Conservation (phyloP, 148 eudicot genomes). For the Rhododendron molle region DNA sequence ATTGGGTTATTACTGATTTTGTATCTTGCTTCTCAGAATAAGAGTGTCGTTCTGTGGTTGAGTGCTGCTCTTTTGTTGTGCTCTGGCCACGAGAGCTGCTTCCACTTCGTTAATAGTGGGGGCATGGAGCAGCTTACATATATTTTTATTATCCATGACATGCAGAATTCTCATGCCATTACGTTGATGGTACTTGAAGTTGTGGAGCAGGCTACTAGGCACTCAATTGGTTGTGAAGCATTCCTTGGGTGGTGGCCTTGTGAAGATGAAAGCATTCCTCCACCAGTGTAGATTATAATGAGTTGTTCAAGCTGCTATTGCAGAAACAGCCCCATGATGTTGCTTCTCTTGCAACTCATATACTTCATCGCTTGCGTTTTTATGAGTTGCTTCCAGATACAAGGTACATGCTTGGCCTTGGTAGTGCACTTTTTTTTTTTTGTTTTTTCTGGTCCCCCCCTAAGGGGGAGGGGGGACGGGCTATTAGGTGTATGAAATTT, state of each 20-base stretch:
- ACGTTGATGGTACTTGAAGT: slow-evolving; percentile 76
- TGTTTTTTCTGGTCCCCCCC: too few relatives aligned
- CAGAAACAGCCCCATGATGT: slow-evolving; percentile 80
- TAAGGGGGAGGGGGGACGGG: neutral
- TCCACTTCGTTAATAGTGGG: slow-evolving; percentile 76
- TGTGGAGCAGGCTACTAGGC: slow-evolving; percentile 82
- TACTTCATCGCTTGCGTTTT: slow-evolving; percentile 80
- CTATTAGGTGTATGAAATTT: neutral
- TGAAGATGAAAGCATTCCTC: slow-evolving; percentile 73
- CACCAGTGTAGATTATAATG: slow-evolving; percentile 80
- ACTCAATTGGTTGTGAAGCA: slow-evolving; percentile 93
- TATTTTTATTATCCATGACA: slow-evolving; percentile 40
- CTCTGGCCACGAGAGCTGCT: slow-evolving; percentile 83
- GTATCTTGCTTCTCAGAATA: slow-evolving; percentile 41
- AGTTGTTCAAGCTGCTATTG: slow-evolving; percentile 73
- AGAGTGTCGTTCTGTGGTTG: slow-evolving; percentile 64
- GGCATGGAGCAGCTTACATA: slow-evolving; percentile 73
- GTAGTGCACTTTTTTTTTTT: neutral
- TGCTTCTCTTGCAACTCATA: slow-evolving; percentile 73
- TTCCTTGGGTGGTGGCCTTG: slow-evolving; percentile 98
- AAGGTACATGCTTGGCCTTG: slow-evolving; percentile 53
- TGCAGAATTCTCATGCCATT: slow-evolving; percentile 46
- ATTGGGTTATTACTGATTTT: slow-evolving; percentile 5
- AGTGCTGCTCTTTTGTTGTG: slow-evolving; percentile 68
- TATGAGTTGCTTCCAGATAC: slow-evolving; percentile 86